Base-by-base conservation (phyloP, 805 yeast genomes). In the Zygoascus ofunaensis region DNA sequence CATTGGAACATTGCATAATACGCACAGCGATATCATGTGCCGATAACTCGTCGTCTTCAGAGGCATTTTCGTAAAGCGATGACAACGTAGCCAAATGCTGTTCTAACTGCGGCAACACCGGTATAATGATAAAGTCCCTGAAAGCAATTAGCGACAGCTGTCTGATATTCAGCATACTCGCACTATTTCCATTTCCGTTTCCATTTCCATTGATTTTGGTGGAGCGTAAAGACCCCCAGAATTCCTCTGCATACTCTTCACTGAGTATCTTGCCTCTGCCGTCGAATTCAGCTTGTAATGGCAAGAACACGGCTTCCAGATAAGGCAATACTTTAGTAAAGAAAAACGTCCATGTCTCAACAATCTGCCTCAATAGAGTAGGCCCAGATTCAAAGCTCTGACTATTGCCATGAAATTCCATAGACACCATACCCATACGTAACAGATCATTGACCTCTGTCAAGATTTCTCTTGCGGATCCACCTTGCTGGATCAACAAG, bases 1-100 rank as follows among this genome's bases (percentile, higher is more conserved):
- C 65, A 5, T 82, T 77, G 50, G 80, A 72, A 53, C 90, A 82
- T 54, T 79, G 85, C 8, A 79, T 59, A 24, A 82, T 56, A 2
- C 68, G 58, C 22, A 68, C 56, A 22, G 60, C 54, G 2, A 53
- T 43, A 8, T 55, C 59, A 1, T 53, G 41, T 5, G 51, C 44
- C 4, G 47, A 39, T 14, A 41, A 22, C 3, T 45, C 49, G 12
- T 12, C 30, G 7, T 26, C 10, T 5, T 49, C 38, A 26, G 49
- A 44, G 7, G 49, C 39, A 17, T 49, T 48, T 38, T 21, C 38
- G 42, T 30, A 39, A 15, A 36, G 24, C 20, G 10, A 28, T 15
- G 38, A 28, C 41, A 32, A n/a, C 5, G 42, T 24, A 3, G 36
- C n/a, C 34, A 44, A 10, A 17, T 49, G 47, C 14, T 30, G 34